Evolutionary conservation across 83 land plant genomes (phyloP), one percentile per base, ranked within the genome.

Genomic region (Picea abies): DNA sequence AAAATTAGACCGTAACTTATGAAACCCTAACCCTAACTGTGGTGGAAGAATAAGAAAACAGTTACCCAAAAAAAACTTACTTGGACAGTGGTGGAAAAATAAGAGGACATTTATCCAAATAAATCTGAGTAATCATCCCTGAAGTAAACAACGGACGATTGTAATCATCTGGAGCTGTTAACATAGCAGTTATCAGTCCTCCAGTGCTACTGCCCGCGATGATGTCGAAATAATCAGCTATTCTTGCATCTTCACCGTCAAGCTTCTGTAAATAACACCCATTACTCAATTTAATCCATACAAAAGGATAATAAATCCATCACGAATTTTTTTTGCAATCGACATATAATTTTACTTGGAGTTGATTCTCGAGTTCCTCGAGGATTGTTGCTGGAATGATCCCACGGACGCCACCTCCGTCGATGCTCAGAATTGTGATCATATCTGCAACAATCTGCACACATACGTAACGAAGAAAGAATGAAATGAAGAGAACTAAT

Each of bases 181-280:
- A n/a, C 87, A 85, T 85, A 20, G 79, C 17, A 1, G 83, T 78
- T 39, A 87, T 77, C 17, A 87, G 81, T 10, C 85, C 89, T 17
- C 89, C 89, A 32, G 89, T 87, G 67, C 89, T 87, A 20, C 86
- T 87, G 35, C 89, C 89, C 9, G 89, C 60, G 41, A 87, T 84
- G 6, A 87, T 81, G 62, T 87, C 89, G 65, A 87, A 87, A 63
- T 87, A 87, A 67, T 87, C 89, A 23, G 89, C 89, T 10, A 87
- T 72, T 35, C 89, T 84, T 26, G 81, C 85, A 41, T 77, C 71
- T 56, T 84, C 44, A 15, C 84, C 82, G 76, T 85, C 84, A 65
- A 85, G 22, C 49, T 82, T 76, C 84, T 85, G 71, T 76, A 47
- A 47, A 47, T 47, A 8, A 47, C 0, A 47, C 52, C 52, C 8